Conservation (phyloP, 1,284 basidiomycete genomes). For the Ganoderma lucidum region DNA sequence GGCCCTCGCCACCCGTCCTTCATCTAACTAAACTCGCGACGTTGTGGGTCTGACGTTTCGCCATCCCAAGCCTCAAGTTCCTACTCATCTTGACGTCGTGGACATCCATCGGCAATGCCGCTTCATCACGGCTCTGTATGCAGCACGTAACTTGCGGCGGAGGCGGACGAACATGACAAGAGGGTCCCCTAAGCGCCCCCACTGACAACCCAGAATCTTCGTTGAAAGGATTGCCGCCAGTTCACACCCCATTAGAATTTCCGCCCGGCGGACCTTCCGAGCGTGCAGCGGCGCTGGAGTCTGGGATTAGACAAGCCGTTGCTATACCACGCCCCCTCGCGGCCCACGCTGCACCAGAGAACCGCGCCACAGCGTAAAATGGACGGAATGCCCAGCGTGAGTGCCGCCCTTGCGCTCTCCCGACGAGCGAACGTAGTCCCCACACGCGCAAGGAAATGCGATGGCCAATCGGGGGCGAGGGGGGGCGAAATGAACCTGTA, state of each 20-base stretch:
- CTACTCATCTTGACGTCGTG: neutral
- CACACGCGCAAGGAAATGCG: neutral
- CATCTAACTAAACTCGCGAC: slow-evolving; percentile 1
- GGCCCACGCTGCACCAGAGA: neutral
- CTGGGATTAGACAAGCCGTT: slow-evolving; percentile 9
- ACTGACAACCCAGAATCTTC: slow-evolving; percentile 10
- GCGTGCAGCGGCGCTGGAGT: neutral
- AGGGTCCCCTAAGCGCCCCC: neutral
- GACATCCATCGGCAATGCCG: neutral
- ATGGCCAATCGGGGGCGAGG: slow-evolving; percentile 17
- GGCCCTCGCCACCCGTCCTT: neutral
- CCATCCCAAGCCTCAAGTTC: neutral
- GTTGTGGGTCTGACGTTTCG: neutral
- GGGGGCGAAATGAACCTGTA: slow-evolving; percentile 7
- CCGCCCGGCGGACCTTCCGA: slow-evolving; percentile 15
- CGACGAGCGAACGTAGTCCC: neutral
- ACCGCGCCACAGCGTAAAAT: neutral
- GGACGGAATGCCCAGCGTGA: neutral
- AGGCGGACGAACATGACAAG: too few relatives aligned
- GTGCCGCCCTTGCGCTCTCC: neutral
- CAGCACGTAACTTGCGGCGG: neutral
- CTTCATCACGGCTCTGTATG: neutral
- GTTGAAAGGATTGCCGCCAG: neutral
- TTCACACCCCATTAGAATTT: slow-evolving; percentile 15
- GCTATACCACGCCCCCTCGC: slow-evolving; percentile 11